Evolutionary conservation across 2,329 filamentous ascomycete species (phyloP).

Genomic region (Venturia pyrina): DNA sequence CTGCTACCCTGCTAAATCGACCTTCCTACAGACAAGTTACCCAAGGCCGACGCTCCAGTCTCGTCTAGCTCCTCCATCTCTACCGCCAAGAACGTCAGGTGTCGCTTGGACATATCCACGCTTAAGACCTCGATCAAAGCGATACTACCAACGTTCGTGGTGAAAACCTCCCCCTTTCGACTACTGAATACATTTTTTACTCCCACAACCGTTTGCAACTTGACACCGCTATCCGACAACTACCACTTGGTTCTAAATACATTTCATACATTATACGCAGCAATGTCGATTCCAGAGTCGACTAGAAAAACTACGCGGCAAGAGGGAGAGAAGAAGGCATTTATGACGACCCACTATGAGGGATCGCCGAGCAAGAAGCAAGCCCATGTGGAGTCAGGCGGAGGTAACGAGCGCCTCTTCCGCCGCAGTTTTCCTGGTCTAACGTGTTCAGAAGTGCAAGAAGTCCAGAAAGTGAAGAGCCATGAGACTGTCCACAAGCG

Average conservation of each 20-base stretch:
- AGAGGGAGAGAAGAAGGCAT: neutral
- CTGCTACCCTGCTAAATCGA: neutral
- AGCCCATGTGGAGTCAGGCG: neutral
- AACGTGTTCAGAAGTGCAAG: neutral
- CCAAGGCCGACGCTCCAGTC: neutral
- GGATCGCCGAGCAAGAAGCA: neutral
- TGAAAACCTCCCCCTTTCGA: neutral
- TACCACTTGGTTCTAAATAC: neutral
- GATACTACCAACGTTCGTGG: neutral
- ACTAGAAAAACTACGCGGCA: neutral
- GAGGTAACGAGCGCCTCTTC: neutral
- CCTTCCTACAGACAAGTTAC: neutral
- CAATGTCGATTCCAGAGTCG: neutral
- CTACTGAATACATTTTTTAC: neutral
- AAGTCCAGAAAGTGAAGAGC: neutral
- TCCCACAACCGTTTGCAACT: neutral
- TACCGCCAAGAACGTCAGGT: neutral
- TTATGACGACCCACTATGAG: neutral
- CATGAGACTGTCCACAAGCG: neutral
- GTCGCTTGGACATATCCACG: neutral
- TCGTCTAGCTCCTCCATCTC: neutral
- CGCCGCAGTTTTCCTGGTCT: neutral
- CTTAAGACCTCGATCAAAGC: neutral
- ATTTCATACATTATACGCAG: neutral
- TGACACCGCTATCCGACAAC: neutral